These are phyloP conservation scores for Plasmodium fragile DNA, from an alignment of 169 alveolate genomes.

Conservation along the genomic window DNA sequence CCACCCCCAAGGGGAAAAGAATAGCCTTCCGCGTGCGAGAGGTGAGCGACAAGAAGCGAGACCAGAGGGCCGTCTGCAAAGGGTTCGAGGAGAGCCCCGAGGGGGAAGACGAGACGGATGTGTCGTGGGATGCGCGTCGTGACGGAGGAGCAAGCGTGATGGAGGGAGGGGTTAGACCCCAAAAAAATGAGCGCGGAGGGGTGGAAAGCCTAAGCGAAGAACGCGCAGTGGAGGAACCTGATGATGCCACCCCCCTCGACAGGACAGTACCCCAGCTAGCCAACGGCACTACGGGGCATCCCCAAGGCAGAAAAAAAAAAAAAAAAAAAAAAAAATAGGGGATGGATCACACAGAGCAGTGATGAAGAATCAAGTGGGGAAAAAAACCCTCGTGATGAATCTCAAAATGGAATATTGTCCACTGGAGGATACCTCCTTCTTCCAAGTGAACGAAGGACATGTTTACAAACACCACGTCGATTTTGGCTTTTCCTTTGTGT, in stretches of 20 bases:
- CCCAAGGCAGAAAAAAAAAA: background rate
- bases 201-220: background rate
- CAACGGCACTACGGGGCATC: background rate
- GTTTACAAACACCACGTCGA: constrained; percentile 34
- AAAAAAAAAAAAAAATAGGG: background rate
- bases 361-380: background rate
- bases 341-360: background rate
- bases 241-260: background rate
- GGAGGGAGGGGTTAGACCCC: background rate
- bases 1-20: background rate
- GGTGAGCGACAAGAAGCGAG: background rate
- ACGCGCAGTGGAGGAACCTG: background rate
- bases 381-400: background rate
- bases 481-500: constrained; percentile 16
- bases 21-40: background rate
- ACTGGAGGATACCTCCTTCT: constrained; percentile 6
- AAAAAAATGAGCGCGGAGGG: background rate
- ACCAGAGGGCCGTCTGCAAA: background rate
- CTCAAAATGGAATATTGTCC: background rate
- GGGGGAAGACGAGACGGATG: background rate
- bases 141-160: background rate
- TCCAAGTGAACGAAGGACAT: constrained; percentile 14
- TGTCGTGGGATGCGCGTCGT: background rate
- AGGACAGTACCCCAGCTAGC: background rate
- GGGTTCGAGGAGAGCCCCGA: background rate